Evolutionary conservation across 2,329 filamentous ascomycete genomes (phyloP).

Genomic region (Colletotrichum simmondsii): DNA sequence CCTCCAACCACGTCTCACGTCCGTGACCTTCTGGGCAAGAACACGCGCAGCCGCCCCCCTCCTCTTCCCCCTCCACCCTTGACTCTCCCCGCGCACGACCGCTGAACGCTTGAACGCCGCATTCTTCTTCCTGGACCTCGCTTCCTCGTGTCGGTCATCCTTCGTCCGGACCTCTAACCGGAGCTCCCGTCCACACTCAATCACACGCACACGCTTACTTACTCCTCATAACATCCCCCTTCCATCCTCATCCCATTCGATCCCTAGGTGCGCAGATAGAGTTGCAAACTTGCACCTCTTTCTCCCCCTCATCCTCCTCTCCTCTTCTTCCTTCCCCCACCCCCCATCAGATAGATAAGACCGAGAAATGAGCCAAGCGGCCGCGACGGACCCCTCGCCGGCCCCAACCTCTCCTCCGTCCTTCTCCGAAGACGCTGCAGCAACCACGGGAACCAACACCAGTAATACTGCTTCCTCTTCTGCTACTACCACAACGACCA

Average conservation of each 20-base stretch:
- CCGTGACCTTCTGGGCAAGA: conserved; percentile 14
- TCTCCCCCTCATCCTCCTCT: background rate
- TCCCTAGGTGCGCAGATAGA: conserved; percentile 1
- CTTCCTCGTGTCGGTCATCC: background rate
- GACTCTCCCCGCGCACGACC: background rate
- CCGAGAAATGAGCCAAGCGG: conserved; percentile 38
- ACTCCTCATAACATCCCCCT: background rate
- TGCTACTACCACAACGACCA: too few relatives aligned
- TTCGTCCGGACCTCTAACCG: background rate
- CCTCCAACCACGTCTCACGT: background rate
- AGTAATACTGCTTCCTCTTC: too few relatives aligned
- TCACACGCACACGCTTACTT: background rate
- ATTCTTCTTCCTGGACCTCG: background rate
- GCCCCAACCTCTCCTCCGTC: conserved; percentile 32
- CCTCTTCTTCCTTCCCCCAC: background rate
- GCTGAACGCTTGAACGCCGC: background rate
- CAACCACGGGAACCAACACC: conserved; percentile 14
- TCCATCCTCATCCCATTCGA: background rate
- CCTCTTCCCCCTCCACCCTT: too few relatives aligned
- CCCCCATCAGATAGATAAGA: conserved; percentile 1
- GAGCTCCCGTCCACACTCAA: background rate
- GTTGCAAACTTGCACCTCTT: background rate
- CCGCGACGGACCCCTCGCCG: conserved; percentile 36
- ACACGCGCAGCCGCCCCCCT: background rate
- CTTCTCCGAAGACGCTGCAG: conserved; percentile 28